phyloP scores from a whole-genome alignment of 768 basidiomycete genomes.

The Porpolomopsis calyptriformis region DNA sequence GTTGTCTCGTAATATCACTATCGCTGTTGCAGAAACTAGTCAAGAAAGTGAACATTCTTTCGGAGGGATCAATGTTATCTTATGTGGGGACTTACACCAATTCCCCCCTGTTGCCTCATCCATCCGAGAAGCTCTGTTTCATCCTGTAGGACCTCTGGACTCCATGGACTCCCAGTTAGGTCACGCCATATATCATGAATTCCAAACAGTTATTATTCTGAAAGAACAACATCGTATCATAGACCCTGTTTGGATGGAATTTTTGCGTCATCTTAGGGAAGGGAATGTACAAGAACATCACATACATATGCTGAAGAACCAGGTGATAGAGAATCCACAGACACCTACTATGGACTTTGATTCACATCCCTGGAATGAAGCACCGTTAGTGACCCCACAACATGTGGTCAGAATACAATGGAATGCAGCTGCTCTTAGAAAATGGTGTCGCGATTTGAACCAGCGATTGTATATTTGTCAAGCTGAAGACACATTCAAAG shows the following conservation, averaged over 20 bases:
- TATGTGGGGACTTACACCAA: no score
- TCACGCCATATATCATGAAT: slow-evolving; percentile 16
- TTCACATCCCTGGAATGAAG: slow-evolving; percentile 15
- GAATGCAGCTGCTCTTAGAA: slow-evolving; percentile 17
- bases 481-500: slow-evolving; percentile 17
- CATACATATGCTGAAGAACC: slow-evolving; percentile 16
- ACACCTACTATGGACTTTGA: slow-evolving; percentile 12
- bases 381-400: slow-evolving; percentile 20
- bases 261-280: slow-evolving; percentile 17
- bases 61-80: no score
- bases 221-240: slow-evolving; percentile 23
- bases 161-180: slow-evolving; percentile 9
- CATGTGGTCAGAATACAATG: slow-evolving; percentile 20
- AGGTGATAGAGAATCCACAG: slow-evolving; percentile 13
- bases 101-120: slow-evolving; percentile 19
- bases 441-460: slow-evolving; percentile 12
- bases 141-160: neutral
- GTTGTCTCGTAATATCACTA: no score
- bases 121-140: slow-evolving; percentile 1
- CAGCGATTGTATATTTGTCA: slow-evolving; percentile 14
- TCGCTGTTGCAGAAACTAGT: no score
- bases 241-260: slow-evolving; percentile 20
- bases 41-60: no score
- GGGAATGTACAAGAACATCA: slow-evolving; percentile 18
- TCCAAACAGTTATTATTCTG: slow-evolving; percentile 23